These are phyloP conservation scores for Salix brachista DNA, from an alignment of 345 rosid species.

Conservation along the genomic window DNA sequence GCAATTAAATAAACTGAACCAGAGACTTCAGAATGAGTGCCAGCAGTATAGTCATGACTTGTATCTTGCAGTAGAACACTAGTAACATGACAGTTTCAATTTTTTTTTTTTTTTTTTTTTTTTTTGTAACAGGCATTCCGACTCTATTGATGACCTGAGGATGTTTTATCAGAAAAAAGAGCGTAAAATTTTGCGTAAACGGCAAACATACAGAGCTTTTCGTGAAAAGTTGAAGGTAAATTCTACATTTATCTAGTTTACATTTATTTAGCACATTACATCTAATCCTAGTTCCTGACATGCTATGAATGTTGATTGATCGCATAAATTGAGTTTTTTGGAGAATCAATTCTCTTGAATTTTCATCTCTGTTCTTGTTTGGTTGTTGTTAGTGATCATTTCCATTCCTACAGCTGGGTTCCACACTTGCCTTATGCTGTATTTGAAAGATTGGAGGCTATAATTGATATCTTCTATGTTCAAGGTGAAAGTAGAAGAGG, in stretches of 20 bases:
- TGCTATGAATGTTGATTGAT: no score
- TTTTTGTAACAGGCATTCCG: constrained; percentile 60
- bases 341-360: no score
- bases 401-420: neutral
- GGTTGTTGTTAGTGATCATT: neutral
- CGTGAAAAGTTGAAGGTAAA: constrained; percentile 67
- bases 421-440: neutral
- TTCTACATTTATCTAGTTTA: neutral
- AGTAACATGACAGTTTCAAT: neutral
- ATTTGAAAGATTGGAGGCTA: neutral
- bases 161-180: constrained; percentile 53
- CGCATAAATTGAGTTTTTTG: no score
- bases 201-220: constrained; percentile 40
- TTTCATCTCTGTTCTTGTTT: no score
- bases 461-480: neutral
- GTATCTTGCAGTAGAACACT: constrained; percentile 11
- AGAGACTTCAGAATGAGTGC: constrained; percentile 72
- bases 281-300: neutral
- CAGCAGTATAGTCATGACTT: constrained; percentile 47
- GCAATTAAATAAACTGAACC: constrained; percentile 53
- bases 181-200: constrained; percentile 58
- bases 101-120: neutral
- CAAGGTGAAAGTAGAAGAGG: neutral
- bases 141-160: constrained; percentile 84
- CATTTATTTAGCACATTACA: neutral